Evolutionary conservation across 2,329 filamentous ascomycete genomes (phyloP), one percentile per base, ranked within the genome.

Genomic region (Colletotrichum sp.): DNA sequence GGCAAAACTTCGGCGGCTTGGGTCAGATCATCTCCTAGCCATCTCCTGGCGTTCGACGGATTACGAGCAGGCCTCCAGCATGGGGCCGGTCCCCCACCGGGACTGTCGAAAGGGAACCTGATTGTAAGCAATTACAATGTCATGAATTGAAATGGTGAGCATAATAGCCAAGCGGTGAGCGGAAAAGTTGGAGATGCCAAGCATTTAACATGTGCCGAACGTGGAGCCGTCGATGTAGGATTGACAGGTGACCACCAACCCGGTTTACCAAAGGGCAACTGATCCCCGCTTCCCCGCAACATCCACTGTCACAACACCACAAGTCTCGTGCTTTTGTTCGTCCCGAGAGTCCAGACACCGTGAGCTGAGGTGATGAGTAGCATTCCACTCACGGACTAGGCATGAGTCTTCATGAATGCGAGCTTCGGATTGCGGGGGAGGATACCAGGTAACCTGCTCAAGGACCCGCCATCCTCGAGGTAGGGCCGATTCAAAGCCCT

Each of bases 231-330:
- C 11, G 12, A 59, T 30, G 27, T 63, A 19, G 28, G 57, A 28
- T 19, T 64, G 55, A 68, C 73, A 73, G 73, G 57, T 75, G 73
- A 73, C 69, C 73, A 73, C n/a, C 63, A 28, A 75, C 73, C 73
- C 13, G 63, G 69, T 72, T 57, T 25, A 57, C 36, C n/a, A 68
- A 52, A 28, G 25, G 30, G 13, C 27, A 52, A 30, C 7, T 44
- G 22, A 66, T 66, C 55, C 57, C 64, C 32, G 63, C 64, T 48
- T 59, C 64, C 73, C 69, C 73, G 55, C 68, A 71, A 12, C 39
- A 71, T 64, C 68, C 68, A 71, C 68, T 11, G 16, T 34, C 59
- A 32, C 68, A 55, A 48, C 52, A 39, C 32, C 65, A 44, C 28
- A 34, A 25, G 22, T 70, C 65, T 64, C 66, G 39, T 73, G 57